Evolutionary conservation across 2,329 filamentous ascomycete species (phyloP).

Genomic region (Tolypocladium ophioglossoides): DNA sequence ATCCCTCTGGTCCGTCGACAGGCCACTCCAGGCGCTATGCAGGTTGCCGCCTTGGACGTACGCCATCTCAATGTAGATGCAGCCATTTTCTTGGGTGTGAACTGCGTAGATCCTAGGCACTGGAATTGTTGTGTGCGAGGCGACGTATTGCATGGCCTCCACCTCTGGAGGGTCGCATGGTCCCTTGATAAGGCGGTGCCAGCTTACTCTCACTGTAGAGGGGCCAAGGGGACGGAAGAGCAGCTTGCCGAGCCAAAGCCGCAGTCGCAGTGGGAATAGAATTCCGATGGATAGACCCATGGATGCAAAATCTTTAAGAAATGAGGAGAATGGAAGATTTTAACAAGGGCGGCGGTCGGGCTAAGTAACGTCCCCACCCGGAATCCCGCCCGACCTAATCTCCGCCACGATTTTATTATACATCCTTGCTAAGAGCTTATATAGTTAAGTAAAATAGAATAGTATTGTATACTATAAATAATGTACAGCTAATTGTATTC

Average conservation of each 20-base stretch:
- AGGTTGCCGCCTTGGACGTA: conserved; percentile 12
- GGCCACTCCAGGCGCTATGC: conserved; percentile 7
- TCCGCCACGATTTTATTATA: no score
- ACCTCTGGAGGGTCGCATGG: conserved; percentile 17
- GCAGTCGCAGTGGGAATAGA: conserved; percentile 11
- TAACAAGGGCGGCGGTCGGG: no score
- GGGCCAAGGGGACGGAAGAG: conserved; percentile 11
- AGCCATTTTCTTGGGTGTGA: conserved; percentile 6
- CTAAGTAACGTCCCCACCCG: no score
- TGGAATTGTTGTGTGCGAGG: conserved; percentile 15
- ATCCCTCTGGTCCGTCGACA: conserved; percentile 11
- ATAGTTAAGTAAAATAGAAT: no score
- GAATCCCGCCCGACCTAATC: no score
- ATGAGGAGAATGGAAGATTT: no score
- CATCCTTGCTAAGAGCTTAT: no score
- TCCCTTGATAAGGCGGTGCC: conserved; percentile 18
- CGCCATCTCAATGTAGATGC: conserved; percentile 17
- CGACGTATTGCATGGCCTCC: conserved; percentile 19
- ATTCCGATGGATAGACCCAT: conserved; percentile 17
- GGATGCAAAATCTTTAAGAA: background rate
- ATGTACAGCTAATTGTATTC: no score
- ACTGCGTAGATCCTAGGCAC: conserved; percentile 14
- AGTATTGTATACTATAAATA: no score
- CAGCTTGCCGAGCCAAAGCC: conserved; percentile 16
- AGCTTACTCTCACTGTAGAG: conserved; percentile 12